Percentiles rank a stretch among this genome's conserved stretches.
phyloP scores from a whole-genome alignment of 495 filamentous ascomycete genomes.

The Cladorrhinum samala region DNA sequence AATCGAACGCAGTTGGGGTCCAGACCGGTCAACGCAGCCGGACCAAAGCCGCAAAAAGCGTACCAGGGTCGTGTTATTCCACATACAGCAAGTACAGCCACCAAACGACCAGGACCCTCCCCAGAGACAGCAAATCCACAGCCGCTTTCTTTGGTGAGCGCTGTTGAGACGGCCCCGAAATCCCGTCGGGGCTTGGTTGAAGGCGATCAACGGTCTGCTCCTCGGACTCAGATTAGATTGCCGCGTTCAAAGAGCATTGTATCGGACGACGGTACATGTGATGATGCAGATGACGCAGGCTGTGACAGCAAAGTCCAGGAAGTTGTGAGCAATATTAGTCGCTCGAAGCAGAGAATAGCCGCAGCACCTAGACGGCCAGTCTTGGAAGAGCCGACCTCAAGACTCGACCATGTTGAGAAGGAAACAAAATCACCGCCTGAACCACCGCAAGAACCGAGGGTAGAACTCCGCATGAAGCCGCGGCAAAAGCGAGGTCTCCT shows the following conservation, averaged over 20 bases:
- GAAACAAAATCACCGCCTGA: not conserved
- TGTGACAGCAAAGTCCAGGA: not conserved
- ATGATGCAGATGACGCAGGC: no score
- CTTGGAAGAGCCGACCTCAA: not conserved
- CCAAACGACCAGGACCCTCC: no score
- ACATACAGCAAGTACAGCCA: no score
- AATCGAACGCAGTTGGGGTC: no score
- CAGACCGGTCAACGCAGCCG: no score
- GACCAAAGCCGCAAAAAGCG: no score
- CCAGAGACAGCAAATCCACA: no score
- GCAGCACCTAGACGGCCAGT: not conserved
- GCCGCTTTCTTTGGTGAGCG: no score
- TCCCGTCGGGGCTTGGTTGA: not conserved
- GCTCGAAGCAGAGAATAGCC: not conserved
- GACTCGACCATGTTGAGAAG: not conserved
- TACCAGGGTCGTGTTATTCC: no score
- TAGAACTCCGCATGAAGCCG: slow-evolving; percentile 36
- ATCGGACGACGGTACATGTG: slow-evolving; percentile 14
- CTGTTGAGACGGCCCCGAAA: no score
- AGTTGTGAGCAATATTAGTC: not conserved
- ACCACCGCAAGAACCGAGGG: slow-evolving; percentile 24
- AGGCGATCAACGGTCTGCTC: not conserved
- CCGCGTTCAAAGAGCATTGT: slow-evolving; percentile 9
- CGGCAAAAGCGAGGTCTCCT: slow-evolving; percentile 38
- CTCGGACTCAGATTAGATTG: not conserved